Evolutionary conservation across 257 asterid species (phyloP).

Genomic region (Solanum chilense): DNA sequence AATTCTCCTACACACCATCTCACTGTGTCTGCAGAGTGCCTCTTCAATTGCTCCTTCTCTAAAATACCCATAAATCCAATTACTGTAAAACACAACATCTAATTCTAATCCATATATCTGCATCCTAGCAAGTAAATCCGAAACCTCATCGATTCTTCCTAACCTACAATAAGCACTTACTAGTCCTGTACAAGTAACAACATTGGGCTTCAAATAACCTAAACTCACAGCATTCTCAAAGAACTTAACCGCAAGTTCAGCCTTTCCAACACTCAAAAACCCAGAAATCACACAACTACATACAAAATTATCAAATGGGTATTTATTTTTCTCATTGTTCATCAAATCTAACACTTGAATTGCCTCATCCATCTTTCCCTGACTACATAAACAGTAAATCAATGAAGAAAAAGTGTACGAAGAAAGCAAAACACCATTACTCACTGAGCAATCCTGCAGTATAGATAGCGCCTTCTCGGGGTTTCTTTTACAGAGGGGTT

Average conservation of each 20-base stretch:
- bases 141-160: conserved; percentile 35
- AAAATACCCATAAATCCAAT: conserved; percentile 56
- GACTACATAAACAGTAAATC: conserved; percentile 36
- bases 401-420: conserved; percentile 48
- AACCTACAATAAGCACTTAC: conserved; percentile 54
- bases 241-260: conserved; percentile 62
- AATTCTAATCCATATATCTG: conserved; percentile 28
- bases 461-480: conserved; percentile 47
- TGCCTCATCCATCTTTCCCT: conserved; percentile 50
- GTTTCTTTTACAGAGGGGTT: conserved; percentile 37
- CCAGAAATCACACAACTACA: conserved; percentile 76
- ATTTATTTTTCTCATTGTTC: conserved; percentile 35
- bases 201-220: conserved; percentile 43
- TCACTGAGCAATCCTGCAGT: conserved; percentile 26
- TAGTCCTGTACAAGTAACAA: conserved; percentile 46
- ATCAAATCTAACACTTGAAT: conserved; percentile 52
- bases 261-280: conserved; percentile 56
- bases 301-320: conserved; percentile 56
- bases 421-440: conserved; percentile 34
- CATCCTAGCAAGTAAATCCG: conserved; percentile 51
- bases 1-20: conserved; percentile 30
- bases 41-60: conserved; percentile 39
- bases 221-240: conserved; percentile 49
- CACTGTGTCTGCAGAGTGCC: conserved; percentile 39
- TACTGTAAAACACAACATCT: conserved; percentile 60